Conservation (phyloP, 495 filamentous ascomycete genomes). For the Elasticomyces elasticus region DNA sequence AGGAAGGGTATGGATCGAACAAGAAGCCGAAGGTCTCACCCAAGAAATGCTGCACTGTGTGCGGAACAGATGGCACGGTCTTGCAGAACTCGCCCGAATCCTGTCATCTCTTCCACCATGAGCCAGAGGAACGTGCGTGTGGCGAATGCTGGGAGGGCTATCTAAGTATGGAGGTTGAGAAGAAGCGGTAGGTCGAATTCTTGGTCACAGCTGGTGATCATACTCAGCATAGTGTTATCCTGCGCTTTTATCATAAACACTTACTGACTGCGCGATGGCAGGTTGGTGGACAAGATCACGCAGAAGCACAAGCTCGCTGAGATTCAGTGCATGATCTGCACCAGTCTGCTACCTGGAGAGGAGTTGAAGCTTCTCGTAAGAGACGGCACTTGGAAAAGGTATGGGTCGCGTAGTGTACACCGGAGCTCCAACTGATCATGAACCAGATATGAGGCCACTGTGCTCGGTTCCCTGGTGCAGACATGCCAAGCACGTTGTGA, state of each 20-base stretch:
- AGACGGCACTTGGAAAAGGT: background rate
- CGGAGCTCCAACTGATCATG: background rate
- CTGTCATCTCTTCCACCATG: background rate
- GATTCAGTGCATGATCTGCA: slow-evolving; percentile 2
- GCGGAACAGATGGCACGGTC: background rate
- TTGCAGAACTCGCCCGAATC: background rate
- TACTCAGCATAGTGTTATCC: no score
- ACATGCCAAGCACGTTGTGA: background rate
- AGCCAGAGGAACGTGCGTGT: background rate
- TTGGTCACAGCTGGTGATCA: no score
- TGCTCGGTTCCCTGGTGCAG: background rate
- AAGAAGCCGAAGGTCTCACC: background rate
- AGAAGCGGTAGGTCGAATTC: background rate
- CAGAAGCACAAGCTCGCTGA: no score
- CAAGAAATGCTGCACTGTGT: background rate
- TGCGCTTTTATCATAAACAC: no score
- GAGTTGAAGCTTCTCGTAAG: background rate
- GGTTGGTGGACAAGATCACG: no score
- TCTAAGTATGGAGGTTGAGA: background rate
- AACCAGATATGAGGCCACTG: background rate
- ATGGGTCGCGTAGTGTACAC: background rate
- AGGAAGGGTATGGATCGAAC: no score
- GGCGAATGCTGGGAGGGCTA: background rate
- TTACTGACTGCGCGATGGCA: no score
- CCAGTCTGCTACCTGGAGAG: background rate